These are phyloP conservation scores for Sclerotinia spermophila DNA, from an alignment of 2,329 filamentous ascomycete species.

Conservation along the genomic window DNA sequence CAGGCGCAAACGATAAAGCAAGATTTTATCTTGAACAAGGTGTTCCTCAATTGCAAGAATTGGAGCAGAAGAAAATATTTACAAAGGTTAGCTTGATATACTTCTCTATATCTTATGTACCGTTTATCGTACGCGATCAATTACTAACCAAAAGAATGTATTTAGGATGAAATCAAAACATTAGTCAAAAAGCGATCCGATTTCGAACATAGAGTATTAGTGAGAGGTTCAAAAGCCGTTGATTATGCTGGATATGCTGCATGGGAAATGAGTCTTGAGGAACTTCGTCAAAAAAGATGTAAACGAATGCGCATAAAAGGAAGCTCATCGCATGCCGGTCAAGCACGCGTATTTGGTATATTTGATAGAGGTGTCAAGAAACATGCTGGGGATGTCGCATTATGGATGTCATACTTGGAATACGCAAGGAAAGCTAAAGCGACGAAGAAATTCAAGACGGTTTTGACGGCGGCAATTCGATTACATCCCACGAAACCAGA, in stretches of 20 bases:
- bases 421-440: conserved; percentile 70
- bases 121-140: neutral
- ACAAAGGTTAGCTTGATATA: conserved; percentile 52
- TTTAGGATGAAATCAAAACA: conserved; percentile 79
- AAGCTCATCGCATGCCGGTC: conserved; percentile 63
- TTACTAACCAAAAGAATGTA: neutral
- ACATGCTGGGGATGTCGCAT: conserved; percentile 72
- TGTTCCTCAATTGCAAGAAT: conserved; percentile 87
- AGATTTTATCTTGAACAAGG: conserved; percentile 92
- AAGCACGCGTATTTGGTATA: conserved; percentile 82
- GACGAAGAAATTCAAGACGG: conserved; percentile 61
- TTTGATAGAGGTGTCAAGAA: conserved; percentile 82
- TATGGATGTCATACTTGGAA: conserved; percentile 89
- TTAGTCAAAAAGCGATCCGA: conserved; percentile 89
- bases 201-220: conserved; percentile 87
- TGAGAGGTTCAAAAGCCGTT: conserved; percentile 68
- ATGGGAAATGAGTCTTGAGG: conserved; percentile 67
- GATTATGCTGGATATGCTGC: conserved; percentile 83
- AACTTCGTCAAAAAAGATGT: conserved; percentile 76
- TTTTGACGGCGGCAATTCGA: conserved; percentile 67
- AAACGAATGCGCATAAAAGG: conserved; percentile 73
- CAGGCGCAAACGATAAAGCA: conserved; percentile 85
- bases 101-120: conserved; percentile 13
- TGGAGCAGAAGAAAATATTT: conserved; percentile 89
- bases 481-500: conserved; percentile 80